A percentile compares a stretch with the other conserved stretches of the same genome.
Conservation (phyloP, 768 basidiomycete species). For the Artomyces pyxidatus region DNA sequence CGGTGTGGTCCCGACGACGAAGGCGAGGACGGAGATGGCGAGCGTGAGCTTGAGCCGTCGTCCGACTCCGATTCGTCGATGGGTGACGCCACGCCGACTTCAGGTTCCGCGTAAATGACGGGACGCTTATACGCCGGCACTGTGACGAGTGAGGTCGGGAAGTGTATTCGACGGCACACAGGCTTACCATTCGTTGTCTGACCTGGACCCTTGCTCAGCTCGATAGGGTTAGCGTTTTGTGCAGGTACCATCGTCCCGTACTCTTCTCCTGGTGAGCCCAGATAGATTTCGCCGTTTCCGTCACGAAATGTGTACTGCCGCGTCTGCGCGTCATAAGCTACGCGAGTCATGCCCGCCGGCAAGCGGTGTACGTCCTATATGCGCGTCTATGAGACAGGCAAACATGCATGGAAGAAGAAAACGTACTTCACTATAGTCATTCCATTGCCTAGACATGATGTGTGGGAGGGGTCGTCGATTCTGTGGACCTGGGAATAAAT, state of each 20-base stretch:
- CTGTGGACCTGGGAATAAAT: neutral
- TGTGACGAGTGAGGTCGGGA: neutral
- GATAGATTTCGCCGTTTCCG: neutral
- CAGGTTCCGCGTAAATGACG: neutral
- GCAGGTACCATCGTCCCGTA: conserved; percentile 11
- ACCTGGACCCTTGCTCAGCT: conserved; percentile 1
- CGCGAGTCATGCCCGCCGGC: conserved; percentile 8
- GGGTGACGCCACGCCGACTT: too few relatives aligned
- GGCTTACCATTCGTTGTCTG: conserved; percentile 4
- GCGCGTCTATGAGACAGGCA: neutral
- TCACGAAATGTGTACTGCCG: conserved; percentile 12
- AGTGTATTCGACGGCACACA: neutral
- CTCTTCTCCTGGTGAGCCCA: conserved; percentile 6
- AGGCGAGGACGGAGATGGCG: neutral
- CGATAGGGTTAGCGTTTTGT: neutral
- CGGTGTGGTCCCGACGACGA: too few relatives aligned
- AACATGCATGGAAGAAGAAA: neutral
- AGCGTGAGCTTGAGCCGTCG: neutral
- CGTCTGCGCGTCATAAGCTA: conserved; percentile 9
- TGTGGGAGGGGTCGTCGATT: neutral
- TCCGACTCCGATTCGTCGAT: too few relatives aligned
- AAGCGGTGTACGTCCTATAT: conserved; percentile 8
- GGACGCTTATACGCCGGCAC: neutral
- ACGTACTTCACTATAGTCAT: conserved; percentile 2
- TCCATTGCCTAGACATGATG: neutral